phyloP scores from a whole-genome alignment of 208 protist genomes.

The Trypanosomatidae sp. region DNA sequence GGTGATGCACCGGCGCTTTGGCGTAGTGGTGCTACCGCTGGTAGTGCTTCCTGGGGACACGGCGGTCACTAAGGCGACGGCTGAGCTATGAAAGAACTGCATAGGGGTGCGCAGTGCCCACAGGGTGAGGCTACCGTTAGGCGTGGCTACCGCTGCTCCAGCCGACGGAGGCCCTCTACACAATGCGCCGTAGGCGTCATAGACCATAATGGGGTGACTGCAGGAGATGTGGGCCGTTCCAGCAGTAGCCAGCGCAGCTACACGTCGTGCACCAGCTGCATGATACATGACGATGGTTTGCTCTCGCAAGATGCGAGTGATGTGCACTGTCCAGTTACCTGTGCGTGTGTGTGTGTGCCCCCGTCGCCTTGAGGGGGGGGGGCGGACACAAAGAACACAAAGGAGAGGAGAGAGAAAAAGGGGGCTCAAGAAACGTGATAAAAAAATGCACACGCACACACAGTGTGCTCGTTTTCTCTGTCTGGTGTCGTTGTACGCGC shows the following conservation, averaged over 20 bases:
- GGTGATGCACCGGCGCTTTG: conserved; percentile 25
- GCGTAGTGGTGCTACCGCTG: background rate
- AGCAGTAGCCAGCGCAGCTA: conserved; percentile 3
- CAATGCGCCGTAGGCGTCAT: background rate
- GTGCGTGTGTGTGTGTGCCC: background rate
- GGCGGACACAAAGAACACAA: background rate
- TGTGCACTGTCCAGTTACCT: background rate
- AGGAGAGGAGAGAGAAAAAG: background rate
- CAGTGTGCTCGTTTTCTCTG: background rate
- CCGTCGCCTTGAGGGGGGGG: background rate
- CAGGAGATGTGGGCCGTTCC: conserved; percentile 1
- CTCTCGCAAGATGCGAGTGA: background rate
- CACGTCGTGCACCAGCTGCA: conserved; percentile 6
- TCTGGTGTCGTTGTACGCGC: background rate
- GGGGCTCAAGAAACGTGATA: background rate
- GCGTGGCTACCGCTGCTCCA: background rate
- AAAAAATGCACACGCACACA: background rate
- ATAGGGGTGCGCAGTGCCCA: conserved; percentile 17
- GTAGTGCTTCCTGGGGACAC: background rate
- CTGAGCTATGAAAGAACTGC: conserved; percentile 11
- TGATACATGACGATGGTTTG: conserved; percentile 18
- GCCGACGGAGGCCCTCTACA: background rate
- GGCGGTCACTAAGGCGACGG: background rate
- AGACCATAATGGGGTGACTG: background rate
- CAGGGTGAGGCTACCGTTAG: background rate